Conservation (phyloP, 805 yeast species). For the Ogataea naganishii region DNA sequence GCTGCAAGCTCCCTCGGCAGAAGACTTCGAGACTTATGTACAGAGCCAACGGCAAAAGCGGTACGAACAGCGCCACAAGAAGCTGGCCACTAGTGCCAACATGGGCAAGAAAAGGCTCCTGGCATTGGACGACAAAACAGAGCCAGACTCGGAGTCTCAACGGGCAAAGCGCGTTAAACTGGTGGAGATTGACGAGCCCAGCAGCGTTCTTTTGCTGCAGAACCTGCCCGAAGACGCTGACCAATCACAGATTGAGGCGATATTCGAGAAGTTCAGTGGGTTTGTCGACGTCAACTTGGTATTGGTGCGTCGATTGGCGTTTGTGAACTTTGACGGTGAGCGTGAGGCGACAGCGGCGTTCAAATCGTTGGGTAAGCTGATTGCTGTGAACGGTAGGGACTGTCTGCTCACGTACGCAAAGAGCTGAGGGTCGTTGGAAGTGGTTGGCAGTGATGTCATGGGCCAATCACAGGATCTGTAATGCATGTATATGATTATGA, state of each 20-base stretch:
- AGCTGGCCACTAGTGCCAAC: constrained; percentile 1
- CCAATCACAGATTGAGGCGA: constrained; percentile 28
- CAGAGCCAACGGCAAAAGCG: constrained; percentile 12
- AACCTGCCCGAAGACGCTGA: constrained; percentile 41
- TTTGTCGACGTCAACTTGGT: constrained; percentile 62
- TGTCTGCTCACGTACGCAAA: constrained; percentile 24
- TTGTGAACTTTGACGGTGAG: constrained; percentile 66
- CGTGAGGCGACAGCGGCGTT: constrained; percentile 31
- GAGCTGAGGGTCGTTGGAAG: no score
- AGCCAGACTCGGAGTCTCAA: background rate
- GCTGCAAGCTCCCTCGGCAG: constrained; percentile 4
- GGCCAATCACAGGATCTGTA: no score
- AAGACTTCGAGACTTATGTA: constrained; percentile 14
- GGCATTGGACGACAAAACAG: constrained; percentile 12
- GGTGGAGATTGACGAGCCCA: constrained; percentile 41
- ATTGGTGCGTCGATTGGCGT: constrained; percentile 59
- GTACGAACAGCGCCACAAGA: constrained; percentile 9
- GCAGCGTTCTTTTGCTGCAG: constrained; percentile 61
- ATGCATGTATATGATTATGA: no score
- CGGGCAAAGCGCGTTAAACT: constrained; percentile 11
- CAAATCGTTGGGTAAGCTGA: constrained; percentile 10
- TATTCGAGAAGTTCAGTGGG: constrained; percentile 48
- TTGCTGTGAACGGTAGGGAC: constrained; percentile 11
- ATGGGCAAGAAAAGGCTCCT: constrained; percentile 12
- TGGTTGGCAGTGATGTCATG: no score